Conservation (phyloP, 495 filamentous ascomycete species). For the Durotheca rogersii region DNA sequence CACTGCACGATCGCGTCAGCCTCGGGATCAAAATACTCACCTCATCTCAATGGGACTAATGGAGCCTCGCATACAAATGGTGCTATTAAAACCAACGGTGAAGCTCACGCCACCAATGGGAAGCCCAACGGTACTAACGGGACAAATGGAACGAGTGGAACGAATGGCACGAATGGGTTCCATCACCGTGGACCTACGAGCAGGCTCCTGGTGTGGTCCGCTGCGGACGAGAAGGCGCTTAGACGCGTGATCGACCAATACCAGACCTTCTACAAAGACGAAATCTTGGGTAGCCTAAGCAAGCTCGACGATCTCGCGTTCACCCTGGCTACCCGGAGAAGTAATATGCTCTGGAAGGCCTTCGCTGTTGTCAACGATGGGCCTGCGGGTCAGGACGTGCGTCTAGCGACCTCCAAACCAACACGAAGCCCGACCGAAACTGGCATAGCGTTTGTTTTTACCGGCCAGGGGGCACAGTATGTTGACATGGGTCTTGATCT, state of each 20-base stretch:
- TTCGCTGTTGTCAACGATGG: not conserved
- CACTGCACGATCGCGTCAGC: not conserved
- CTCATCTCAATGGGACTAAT: not conserved
- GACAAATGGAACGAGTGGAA: not conserved
- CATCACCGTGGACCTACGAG: not conserved
- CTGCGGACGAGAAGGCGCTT: not conserved
- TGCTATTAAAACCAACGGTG: too few species aligned
- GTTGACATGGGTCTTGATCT: slow-evolving; percentile 50
- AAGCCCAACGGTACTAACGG: not conserved
- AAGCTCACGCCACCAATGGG: not conserved
- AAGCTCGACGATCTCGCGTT: slow-evolving; percentile 29
- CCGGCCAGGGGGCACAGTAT: slow-evolving; percentile 48
- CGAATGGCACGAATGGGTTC: not conserved
- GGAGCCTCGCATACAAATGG: not conserved
- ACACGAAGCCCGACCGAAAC: slow-evolving; percentile 9
- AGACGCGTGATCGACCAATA: not conserved
- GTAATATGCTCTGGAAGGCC: slow-evolving; percentile 32
- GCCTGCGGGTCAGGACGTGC: not conserved
- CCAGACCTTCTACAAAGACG: slow-evolving; percentile 8
- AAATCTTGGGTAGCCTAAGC: not conserved
- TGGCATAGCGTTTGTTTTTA: slow-evolving; percentile 37
- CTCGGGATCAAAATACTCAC: too few species aligned
- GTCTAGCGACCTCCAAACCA: not conserved
- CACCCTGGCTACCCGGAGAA: slow-evolving; percentile 33
- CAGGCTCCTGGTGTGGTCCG: not conserved